Percentiles rank a stretch among this genome's conserved stretches.
These are phyloP conservation scores for Geotrichum armillariae DNA, from an alignment of 1,139 yeast species.

Conservation along the genomic window DNA sequence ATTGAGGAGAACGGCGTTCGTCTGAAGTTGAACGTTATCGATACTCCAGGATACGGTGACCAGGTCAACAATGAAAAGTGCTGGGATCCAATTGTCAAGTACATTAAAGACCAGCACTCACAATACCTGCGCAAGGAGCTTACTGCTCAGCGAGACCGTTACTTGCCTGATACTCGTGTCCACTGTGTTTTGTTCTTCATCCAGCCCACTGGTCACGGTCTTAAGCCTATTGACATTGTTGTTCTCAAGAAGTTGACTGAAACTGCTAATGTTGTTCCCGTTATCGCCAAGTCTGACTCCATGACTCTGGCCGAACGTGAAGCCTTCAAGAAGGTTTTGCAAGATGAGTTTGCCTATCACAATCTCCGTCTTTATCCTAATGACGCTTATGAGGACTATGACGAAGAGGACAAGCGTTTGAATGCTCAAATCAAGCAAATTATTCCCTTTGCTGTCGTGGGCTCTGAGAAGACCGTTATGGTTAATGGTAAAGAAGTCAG, in stretches of 20 bases:
- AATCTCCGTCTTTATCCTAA: slow-evolving; percentile 84
- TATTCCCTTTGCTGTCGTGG: slow-evolving; percentile 93
- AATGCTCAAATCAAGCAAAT: slow-evolving; percentile 50
- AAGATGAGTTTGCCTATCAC: slow-evolving; percentile 73
- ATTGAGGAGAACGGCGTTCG: slow-evolving; percentile 84
- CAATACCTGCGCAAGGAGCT: slow-evolving; percentile 91
- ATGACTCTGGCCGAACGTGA: slow-evolving; percentile 83
- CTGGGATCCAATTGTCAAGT: slow-evolving; percentile 96
- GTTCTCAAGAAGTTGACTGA: slow-evolving; percentile 85
- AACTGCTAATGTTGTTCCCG: slow-evolving; percentile 91
- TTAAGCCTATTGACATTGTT: slow-evolving; percentile 77
- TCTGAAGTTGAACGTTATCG: slow-evolving; percentile 82
- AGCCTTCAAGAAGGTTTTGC: slow-evolving; percentile 66
- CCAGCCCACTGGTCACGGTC: slow-evolving; percentile 81
- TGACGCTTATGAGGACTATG: slow-evolving; percentile 75
- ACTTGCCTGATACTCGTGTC: slow-evolving; percentile 86
- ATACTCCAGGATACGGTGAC: slow-evolving; percentile 98
- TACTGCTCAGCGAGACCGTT: slow-evolving; percentile 90
- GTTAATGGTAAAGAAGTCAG: slow-evolving; percentile 70
- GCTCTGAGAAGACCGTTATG: slow-evolving; percentile 79
- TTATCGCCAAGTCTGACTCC: slow-evolving; percentile 91
- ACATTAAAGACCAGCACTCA: slow-evolving; percentile 95
- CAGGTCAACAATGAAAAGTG: slow-evolving; percentile 91
- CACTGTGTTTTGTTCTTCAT: slow-evolving; percentile 92
- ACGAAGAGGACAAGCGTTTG: slow-evolving; percentile 50